phyloP scores from a whole-genome alignment of 2,329 filamentous ascomycete species.

The Ceratocystis cacaofunesta region DNA sequence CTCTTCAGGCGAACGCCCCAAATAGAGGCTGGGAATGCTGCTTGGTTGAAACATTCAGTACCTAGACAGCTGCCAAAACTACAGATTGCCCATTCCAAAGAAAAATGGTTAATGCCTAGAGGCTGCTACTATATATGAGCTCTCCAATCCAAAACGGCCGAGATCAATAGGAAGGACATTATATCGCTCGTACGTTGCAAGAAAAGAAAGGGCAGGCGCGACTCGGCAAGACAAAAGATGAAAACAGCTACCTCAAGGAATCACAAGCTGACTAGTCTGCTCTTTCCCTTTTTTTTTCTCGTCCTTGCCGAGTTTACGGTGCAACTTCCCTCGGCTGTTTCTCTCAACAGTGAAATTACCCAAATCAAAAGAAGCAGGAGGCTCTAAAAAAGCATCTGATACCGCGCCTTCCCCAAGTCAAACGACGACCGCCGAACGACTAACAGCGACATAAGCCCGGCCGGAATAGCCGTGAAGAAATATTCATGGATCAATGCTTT shows the following conservation, averaged over 20 bases:
- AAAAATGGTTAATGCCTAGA: neutral
- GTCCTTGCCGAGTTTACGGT: neutral
- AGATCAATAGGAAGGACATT: too few relatives aligned
- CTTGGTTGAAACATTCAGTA: neutral
- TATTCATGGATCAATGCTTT: neutral
- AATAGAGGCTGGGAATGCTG: neutral
- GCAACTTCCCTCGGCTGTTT: too few relatives aligned
- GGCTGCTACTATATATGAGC: too few relatives aligned
- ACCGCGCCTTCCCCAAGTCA: neutral
- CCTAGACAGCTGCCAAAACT: neutral
- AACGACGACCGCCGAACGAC: neutral
- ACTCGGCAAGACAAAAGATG: neutral
- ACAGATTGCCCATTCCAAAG: neutral
- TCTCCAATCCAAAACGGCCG: neutral
- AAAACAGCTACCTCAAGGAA: neutral
- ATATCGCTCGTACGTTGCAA: too few relatives aligned
- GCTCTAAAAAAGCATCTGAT: neutral
- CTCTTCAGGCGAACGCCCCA: neutral
- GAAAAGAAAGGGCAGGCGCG: neutral
- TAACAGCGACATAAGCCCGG: neutral
- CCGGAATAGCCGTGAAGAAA: conserved; percentile 3
- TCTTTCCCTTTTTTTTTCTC: too few relatives aligned
- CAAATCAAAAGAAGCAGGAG: neutral
- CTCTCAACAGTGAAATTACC: neutral
- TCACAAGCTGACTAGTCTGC: neutral